Percentiles rank a stretch among this genome's conserved stretches.
phyloP scores from a whole-genome alignment of 768 basidiomycete species.

The Boletus subparvulus region DNA sequence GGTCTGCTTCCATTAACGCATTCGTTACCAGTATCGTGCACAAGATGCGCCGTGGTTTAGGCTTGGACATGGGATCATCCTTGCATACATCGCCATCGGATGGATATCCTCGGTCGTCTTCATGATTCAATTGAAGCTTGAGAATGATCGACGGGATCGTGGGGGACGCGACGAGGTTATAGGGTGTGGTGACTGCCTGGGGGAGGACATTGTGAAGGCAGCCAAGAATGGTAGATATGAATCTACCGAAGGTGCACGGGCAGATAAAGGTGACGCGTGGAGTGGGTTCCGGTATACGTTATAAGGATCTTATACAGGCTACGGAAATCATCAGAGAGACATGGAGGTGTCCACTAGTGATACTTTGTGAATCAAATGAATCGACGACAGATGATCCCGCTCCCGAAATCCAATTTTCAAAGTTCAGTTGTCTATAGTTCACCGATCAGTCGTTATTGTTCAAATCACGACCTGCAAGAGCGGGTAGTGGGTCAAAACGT shows the following conservation, averaged over 20 bases:
- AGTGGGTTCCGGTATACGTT: conserved; percentile 72
- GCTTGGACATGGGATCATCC: conserved; percentile 65
- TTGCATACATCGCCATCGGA: conserved; percentile 69
- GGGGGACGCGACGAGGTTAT: conserved; percentile 71
- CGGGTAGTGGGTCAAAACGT: neutral
- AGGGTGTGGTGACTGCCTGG: conserved; percentile 45
- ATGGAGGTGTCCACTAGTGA: neutral
- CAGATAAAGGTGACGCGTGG: conserved; percentile 67
- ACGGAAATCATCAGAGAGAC: neutral
- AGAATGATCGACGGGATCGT: conserved; percentile 62
- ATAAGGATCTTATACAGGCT: conserved; percentile 19
- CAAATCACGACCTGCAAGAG: conserved; percentile 8
- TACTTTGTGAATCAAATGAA: neutral
- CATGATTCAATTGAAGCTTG: conserved; percentile 47
- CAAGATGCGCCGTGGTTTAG: conserved; percentile 65
- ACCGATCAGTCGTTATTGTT: neutral
- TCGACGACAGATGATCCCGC: neutral
- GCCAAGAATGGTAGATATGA: conserved; percentile 53
- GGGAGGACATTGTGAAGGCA: conserved; percentile 33
- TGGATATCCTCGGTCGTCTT: conserved; percentile 53
- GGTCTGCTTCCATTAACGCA: neutral
- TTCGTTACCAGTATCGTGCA: conserved; percentile 54
- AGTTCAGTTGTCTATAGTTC: neutral
- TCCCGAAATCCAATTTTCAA: neutral
- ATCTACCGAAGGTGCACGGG: conserved; percentile 55